Conservation (phyloP, 805 yeast genomes). For the Saturnispora dispora region DNA sequence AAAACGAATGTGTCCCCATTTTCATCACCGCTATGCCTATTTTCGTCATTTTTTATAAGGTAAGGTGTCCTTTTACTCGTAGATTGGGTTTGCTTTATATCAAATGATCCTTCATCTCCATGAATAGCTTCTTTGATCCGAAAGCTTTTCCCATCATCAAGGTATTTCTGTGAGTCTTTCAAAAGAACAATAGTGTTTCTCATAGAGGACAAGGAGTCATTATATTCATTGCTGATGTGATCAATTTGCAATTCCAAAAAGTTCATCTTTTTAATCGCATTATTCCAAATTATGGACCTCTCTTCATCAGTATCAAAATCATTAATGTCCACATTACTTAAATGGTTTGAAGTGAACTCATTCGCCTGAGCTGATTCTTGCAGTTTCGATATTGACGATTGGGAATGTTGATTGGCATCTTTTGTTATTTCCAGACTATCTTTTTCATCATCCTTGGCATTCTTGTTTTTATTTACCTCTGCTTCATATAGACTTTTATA, state of each 20-base stretch:
- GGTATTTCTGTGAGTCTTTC: conserved; percentile 15
- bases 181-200: conserved; percentile 18
- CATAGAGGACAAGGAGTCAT: conserved; percentile 13
- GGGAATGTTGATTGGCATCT: neutral
- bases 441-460: neutral
- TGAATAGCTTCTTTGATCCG: conserved; percentile 2
- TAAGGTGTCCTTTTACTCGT: neutral
- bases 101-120: neutral
- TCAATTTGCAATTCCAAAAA: conserved; percentile 15
- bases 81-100: neutral
- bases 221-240: conserved; percentile 12
- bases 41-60: neutral
- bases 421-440: neutral
- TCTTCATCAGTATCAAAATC: conserved; percentile 5
- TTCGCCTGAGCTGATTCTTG: neutral
- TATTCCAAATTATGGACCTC: neutral
- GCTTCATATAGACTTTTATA: conserved; percentile 3
- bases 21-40: neutral
- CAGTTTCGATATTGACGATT: neutral
- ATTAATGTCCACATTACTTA: neutral
- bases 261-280: conserved; percentile 9
- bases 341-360: neutral
- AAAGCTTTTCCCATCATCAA: conserved; percentile 5
- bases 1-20: conserved; percentile 13
- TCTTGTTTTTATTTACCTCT: neutral